phyloP scores from a whole-genome alignment of 768 basidiomycete genomes.

The Calvatia gigantea region DNA sequence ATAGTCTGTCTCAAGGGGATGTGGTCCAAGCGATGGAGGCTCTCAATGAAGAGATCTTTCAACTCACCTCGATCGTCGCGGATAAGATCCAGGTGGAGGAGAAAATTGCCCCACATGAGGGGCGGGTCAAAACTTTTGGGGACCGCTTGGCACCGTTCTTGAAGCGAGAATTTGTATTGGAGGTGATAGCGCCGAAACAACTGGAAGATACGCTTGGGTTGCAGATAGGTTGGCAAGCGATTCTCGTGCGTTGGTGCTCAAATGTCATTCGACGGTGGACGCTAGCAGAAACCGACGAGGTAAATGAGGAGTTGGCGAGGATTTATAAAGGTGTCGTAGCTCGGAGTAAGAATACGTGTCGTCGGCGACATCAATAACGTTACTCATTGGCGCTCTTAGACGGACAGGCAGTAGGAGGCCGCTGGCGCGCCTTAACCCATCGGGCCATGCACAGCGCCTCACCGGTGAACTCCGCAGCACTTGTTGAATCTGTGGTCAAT shows the following conservation, averaged over 20 bases:
- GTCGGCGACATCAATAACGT: neutral
- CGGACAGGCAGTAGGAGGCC: constrained; percentile 37
- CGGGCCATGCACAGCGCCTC: constrained; percentile 14
- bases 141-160: neutral
- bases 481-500: neutral
- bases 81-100: constrained; percentile 20
- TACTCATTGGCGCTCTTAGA: constrained; percentile 22
- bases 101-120: neutral
- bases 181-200: neutral
- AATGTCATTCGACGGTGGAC: neutral
- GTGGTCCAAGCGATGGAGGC: constrained; percentile 34
- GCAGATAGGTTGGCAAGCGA: constrained; percentile 12
- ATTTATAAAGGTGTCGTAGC: neutral
- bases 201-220: constrained; percentile 1
- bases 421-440: constrained; percentile 40
- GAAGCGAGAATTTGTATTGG: neutral
- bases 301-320: neutral
- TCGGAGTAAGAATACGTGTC: neutral
- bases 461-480: neutral
- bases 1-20: constrained; percentile 41
- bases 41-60: constrained; percentile 47
- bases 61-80: constrained; percentile 40
- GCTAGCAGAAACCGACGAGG: neutral
- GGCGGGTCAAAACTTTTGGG: neutral
- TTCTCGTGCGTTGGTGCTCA: neutral